Percentiles rank a stretch among this genome's conserved stretches.
phyloP scores from a whole-genome alignment of 345 rosid species.

The Carallia brachiata region DNA sequence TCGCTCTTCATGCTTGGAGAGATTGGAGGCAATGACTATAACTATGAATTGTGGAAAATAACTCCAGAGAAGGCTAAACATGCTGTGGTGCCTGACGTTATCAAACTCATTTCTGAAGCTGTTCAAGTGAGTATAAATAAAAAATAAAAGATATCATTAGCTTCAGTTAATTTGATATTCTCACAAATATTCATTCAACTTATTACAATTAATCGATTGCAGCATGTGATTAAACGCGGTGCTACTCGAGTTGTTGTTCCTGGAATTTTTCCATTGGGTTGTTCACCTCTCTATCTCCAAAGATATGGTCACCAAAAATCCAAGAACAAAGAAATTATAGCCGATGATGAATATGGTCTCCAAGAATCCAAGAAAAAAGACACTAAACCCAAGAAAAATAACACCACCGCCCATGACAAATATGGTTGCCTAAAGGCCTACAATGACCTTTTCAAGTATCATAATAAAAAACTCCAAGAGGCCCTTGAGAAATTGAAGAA shows the following conservation, averaged over 20 bases:
- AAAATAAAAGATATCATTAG: too few relatives aligned
- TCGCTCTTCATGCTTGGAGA: slow-evolving; percentile 7
- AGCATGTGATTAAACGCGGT: background rate
- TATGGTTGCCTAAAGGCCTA: background rate
- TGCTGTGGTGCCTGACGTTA: background rate
- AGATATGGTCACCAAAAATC: background rate
- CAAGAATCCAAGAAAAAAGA: too few relatives aligned
- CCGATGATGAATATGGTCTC: too few relatives aligned
- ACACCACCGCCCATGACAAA: background rate
- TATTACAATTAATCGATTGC: too few relatives aligned
- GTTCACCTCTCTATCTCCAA: background rate
- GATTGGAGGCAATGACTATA: slow-evolving; percentile 8
- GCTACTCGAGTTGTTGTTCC: slow-evolving; percentile 9
- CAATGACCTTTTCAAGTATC: background rate
- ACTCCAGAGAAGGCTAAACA: background rate
- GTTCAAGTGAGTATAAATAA: background rate
- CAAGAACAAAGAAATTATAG: too few relatives aligned
- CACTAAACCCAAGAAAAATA: background rate
- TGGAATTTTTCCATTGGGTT: background rate
- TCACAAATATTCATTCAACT: too few relatives aligned
- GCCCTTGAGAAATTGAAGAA: background rate
- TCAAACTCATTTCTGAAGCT: background rate
- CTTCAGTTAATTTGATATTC: background rate
- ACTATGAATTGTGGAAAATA: background rate
- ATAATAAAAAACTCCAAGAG: background rate